Evolutionary conservation across 192 early-diverging fungal genomes (phyloP), one percentile per base, ranked within the genome.

Genomic region (Linnemannia hyalina): DNA sequence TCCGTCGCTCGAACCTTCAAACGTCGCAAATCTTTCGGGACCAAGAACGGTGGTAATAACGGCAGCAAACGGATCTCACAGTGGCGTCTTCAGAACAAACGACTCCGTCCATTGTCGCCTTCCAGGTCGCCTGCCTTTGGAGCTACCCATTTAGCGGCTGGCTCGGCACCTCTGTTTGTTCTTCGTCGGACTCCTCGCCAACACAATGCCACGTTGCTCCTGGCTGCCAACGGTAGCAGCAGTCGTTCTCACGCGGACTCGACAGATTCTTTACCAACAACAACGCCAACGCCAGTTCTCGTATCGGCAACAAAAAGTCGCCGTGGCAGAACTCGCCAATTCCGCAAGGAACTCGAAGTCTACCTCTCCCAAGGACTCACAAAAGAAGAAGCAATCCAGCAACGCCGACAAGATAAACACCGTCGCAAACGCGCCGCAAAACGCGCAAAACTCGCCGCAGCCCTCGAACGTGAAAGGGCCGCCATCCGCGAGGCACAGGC

Each of bases 331-430:
- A 80, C 79, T 5, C 74, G 78, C 8, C 75, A 81, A 32, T 49
- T 81, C 18, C 65, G 84, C 6, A 75, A 80, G 29, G 84, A 81
- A 15, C 57, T 86, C 18, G 47, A 86, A 52, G 76, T 78, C 7
- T 86, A 86, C 29, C 47, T 68, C 49, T 47, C 74, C 6, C 75
- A 72, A 22, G 84, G 84, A 0, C 71, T 86, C 2, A 70, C 79
- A 2, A 38, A 38, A 2, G 84, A 86, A 18, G 84, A 86, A 16
- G 84, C 84, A 11, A 42, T 72, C 9, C 22, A 73, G 18, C 68
- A 80, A 26, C 75, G 78, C 16, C 36, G 77, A 6, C 20, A 42
- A 16, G 79, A 86, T 60, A 32, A 65, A 35, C 60, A 29, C 13
- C 60, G 60, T 32, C 54, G 40, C 40, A 65, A 76, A n/a, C 47